Evolutionary conservation across 768 basidiomycete genomes (phyloP).

Genomic region (Butyriboletus loyo): DNA sequence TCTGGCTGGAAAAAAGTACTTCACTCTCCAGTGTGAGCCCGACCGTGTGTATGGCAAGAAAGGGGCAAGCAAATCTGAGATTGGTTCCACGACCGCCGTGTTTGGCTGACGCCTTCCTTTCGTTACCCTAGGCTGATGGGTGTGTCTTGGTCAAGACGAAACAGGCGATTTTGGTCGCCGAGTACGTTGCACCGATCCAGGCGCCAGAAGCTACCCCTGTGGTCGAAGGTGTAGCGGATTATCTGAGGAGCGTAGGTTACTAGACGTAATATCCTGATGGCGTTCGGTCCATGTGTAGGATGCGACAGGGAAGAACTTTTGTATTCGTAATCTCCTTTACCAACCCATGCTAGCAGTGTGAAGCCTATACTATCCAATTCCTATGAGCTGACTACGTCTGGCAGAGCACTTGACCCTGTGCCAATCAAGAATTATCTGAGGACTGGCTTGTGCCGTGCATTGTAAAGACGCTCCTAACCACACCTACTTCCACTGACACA

Average conservation of each 20-base stretch:
- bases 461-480: no score
- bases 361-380: background rate
- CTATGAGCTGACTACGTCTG: background rate
- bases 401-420: no score
- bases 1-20: conserved; percentile 71
- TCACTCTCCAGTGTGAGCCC: conserved; percentile 49
- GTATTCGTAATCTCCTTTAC: conserved; percentile 8
- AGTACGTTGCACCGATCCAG: conserved; percentile 65
- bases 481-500: no score
- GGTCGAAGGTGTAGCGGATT: conserved; percentile 73
- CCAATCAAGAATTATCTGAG: background rate
- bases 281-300: conserved; percentile 2
- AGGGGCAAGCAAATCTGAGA: conserved; percentile 43
- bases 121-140: conserved; percentile 60
- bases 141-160: conserved; percentile 72
- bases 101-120: background rate
- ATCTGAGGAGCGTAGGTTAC: conserved; percentile 60
- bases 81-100: background rate
- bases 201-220: conserved; percentile 62
- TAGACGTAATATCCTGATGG: conserved; percentile 29
- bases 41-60: conserved; percentile 77
- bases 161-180: conserved; percentile 79
- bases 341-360: background rate
- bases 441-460: no score
- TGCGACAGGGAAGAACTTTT: conserved; percentile 3